A percentile compares a stretch with the other conserved stretches of the same genome.
These are phyloP conservation scores for Elsinoe perseae DNA, from an alignment of 2,329 filamentous ascomycete species.

Conservation along the genomic window DNA sequence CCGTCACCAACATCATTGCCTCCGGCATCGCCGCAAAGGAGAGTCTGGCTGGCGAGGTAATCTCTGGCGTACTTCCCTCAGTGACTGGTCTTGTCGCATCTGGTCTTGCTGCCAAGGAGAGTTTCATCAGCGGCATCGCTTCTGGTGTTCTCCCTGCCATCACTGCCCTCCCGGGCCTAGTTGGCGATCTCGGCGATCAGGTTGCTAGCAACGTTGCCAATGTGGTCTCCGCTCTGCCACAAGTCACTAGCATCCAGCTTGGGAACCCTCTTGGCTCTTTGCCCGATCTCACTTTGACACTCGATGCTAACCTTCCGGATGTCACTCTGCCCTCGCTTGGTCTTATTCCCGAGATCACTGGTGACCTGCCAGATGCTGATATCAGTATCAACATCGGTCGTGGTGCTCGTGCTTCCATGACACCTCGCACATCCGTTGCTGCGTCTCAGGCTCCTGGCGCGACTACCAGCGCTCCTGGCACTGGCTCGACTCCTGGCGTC, in stretches of 20 bases:
- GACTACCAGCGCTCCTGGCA: not conserved
- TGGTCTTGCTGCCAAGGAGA: not conserved
- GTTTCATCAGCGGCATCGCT: not conserved
- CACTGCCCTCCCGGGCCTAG: not conserved
- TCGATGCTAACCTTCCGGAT: slow-evolving; percentile 4
- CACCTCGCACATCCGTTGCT: not conserved
- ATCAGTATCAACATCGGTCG: slow-evolving; percentile 10
- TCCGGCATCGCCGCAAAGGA: slow-evolving; percentile 7
- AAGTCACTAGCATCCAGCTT: slow-evolving; percentile 2
- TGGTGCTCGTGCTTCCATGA: not conserved
- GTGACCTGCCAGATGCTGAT: not conserved
- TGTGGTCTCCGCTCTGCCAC: not conserved
- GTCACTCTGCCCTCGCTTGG: not conserved
- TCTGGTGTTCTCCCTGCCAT: not conserved
- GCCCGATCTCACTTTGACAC: slow-evolving; percentile 3
- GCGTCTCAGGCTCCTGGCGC: not conserved
- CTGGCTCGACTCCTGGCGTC: not conserved
- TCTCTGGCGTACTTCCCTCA: not conserved
- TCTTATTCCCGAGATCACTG: slow-evolving; percentile 6
- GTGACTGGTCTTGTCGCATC: not conserved
- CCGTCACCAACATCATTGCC: not conserved
- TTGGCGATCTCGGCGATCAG: not conserved
- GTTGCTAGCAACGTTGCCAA: slow-evolving; percentile 4
- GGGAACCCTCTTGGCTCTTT: slow-evolving; percentile 7
- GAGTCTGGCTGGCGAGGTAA: not conserved